phyloP scores from a whole-genome alignment of 441 rosid species.

The California macrophylla region DNA sequence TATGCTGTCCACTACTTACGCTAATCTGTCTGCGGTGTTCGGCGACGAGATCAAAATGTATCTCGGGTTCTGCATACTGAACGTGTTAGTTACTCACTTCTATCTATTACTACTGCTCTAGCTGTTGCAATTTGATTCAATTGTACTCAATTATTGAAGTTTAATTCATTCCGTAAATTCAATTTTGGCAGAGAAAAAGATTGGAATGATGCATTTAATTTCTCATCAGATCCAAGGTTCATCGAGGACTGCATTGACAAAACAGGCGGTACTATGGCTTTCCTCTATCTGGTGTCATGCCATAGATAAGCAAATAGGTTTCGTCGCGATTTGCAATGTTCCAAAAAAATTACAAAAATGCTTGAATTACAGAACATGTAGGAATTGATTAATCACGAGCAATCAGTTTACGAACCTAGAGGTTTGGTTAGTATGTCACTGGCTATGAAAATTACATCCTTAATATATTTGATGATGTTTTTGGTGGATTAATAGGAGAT shows the following conservation, averaged over 20 bases:
- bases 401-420: not conserved
- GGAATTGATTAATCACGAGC: not conserved
- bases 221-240: conserved; percentile 50
- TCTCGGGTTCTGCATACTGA: conserved; percentile 73
- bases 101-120: not conserved
- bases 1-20: conserved; percentile 33
- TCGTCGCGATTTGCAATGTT: not conserved
- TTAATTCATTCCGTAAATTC: not conserved
- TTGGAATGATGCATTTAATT: conserved; percentile 78
- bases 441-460: not conserved
- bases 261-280: conserved; percentile 38
- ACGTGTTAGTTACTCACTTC: conserved; percentile 45
- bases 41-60: conserved; percentile 44
- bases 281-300: not conserved
- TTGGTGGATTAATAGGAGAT: conserved; percentile 43
- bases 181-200: conserved; percentile 54
- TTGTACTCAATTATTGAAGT: not conserved
- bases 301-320: not conserved
- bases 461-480: not conserved
- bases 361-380: not conserved
- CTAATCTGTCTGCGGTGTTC: conserved; percentile 48
- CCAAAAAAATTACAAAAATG: not conserved
- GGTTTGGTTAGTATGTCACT: not conserved
- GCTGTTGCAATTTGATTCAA: not conserved
- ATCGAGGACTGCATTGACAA: conserved; percentile 38